A percentile compares a stretch with the other conserved stretches of the same genome.
Conservation (phyloP, 139 green algal genomes). For the Microglena sp. region DNA sequence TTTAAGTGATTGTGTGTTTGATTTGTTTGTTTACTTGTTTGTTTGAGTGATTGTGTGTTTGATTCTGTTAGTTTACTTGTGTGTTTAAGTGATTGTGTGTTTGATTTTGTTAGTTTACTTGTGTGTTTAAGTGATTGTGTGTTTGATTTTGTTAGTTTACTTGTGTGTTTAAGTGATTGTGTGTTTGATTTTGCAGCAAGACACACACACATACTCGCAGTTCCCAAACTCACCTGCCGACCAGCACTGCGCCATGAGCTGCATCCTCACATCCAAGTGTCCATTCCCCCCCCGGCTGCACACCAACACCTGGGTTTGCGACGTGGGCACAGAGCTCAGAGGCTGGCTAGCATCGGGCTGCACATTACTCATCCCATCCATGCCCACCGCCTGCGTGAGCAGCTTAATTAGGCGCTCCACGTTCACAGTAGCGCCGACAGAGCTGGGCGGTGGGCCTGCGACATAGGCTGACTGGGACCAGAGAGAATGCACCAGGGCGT, state of each 20-base stretch:
- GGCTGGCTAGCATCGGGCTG: neutral
- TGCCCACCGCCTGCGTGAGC: conserved; percentile 14
- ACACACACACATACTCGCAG: no score
- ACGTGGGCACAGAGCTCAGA: neutral
- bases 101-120: no score
- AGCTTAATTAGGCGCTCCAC: conserved; percentile 39
- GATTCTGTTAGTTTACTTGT: no score
- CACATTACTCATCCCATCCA: conserved; percentile 11
- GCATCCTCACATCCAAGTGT: conserved; percentile 40
- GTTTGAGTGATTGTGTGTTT: no score
- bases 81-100: no score
- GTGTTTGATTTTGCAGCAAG: no score
- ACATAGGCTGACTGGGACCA: conserved; percentile 37
- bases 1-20: no score
- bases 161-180: no score
- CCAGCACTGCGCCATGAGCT: conserved; percentile 54
- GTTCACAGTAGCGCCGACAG: conserved; percentile 57
- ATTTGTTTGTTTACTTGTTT: no score
- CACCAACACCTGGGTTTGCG: conserved; percentile 64
- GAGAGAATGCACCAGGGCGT: conserved; percentile 44
- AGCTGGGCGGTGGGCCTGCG: conserved; percentile 30
- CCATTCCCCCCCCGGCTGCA: conserved; percentile 56
- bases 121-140: no score
- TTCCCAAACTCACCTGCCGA: conserved; percentile 36
- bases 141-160: no score